Evolutionary conservation across 768 basidiomycete genomes (phyloP), one percentile per base, ranked within the genome.

Genomic region (Epithele typhae): DNA sequence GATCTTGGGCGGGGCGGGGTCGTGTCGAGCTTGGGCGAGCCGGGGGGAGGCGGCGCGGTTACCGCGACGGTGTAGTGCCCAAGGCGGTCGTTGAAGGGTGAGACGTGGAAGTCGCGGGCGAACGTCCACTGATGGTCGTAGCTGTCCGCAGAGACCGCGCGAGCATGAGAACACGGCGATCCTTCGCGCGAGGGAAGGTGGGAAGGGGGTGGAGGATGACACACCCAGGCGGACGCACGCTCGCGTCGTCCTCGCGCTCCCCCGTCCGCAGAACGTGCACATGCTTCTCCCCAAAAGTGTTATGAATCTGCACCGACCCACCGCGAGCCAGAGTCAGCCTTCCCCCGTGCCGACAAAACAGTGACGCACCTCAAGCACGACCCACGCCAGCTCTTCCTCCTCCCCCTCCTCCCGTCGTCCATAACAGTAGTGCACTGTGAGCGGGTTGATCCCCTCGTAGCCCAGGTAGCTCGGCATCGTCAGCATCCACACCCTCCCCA

Each of bases 241-340:
- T 15, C 11, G 59, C 56, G 21, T 49, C 25, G 46, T 81, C 79
- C 59, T 81, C 78, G 24, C 66, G 61, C 11, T 59, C 58, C 11
- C 71, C 74, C 0, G 70, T 50, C 45, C 76, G 66, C 0, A 87
- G 67, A 19, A 82, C 65, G 53, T 84, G 74, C 5, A 78, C 68
- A 59, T 85, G 82, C 46, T 75, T 73, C 62, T 87, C 84, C 5
- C 80, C 82, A 57, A 87, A 87, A 0, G 84, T 86, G 57, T 86
- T 87, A 57, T 87, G 84, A 7, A 82, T 74, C 80, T 82, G 17
- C 35, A 8, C 8, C n/a, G 15, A 7, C 27, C 7, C 14, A 30
- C 8, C 27, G 8, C 14, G 27, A 14, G 14, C 27, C 7, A 7
- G 27, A 30, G 27, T 30, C 7, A 7, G 14, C 14, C 8, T 14